These are phyloP conservation scores for Canavalia gladiata DNA, from an alignment of 306 rosid genomes.

Conservation along the genomic window DNA sequence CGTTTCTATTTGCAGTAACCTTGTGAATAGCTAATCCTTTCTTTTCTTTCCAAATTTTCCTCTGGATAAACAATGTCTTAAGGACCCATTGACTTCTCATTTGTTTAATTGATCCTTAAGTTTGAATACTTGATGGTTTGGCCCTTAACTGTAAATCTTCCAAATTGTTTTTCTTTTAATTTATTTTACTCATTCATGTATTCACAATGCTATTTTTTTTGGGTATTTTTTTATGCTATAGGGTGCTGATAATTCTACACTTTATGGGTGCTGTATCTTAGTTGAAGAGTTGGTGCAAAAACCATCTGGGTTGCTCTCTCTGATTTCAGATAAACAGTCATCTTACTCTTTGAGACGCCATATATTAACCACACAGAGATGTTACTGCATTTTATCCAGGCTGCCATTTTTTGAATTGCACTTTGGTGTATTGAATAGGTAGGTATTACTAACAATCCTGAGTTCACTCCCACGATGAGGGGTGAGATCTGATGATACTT, in stretches of 20 bases:
- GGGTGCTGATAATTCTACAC: slow-evolving; percentile 97
- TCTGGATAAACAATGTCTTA: neutral
- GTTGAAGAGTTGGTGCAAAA: slow-evolving; percentile 96
- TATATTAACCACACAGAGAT: slow-evolving; percentile 85
- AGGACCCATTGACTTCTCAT: slow-evolving; percentile 10
- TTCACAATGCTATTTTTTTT: neutral
- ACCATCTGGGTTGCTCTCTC: slow-evolving; percentile 87
- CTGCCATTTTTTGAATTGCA: slow-evolving; percentile 92
- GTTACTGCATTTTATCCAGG: slow-evolving; percentile 97
- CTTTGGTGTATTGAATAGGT: slow-evolving; percentile 95
- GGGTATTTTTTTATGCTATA: slow-evolving; percentile 41
- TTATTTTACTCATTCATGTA: neutral
- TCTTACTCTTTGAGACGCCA: slow-evolving; percentile 78
- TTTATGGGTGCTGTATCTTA: slow-evolving; percentile 96
- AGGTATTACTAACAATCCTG: slow-evolving; percentile 36
- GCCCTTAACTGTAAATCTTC: neutral
- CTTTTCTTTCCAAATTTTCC: slow-evolving; percentile 17
- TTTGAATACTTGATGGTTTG: slow-evolving; percentile 14
- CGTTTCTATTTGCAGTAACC: neutral
- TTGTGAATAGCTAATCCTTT: neutral
- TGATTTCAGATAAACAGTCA: slow-evolving; percentile 67
- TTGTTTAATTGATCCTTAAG: slow-evolving; percentile 15
- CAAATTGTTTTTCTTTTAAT: slow-evolving; percentile 8
- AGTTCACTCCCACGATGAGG: slow-evolving; percentile 30
- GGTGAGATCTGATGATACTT: slow-evolving; percentile 34